phyloP scores from a whole-genome alignment of 2,329 filamentous ascomycete species.

The Leptographium lundbergii region DNA sequence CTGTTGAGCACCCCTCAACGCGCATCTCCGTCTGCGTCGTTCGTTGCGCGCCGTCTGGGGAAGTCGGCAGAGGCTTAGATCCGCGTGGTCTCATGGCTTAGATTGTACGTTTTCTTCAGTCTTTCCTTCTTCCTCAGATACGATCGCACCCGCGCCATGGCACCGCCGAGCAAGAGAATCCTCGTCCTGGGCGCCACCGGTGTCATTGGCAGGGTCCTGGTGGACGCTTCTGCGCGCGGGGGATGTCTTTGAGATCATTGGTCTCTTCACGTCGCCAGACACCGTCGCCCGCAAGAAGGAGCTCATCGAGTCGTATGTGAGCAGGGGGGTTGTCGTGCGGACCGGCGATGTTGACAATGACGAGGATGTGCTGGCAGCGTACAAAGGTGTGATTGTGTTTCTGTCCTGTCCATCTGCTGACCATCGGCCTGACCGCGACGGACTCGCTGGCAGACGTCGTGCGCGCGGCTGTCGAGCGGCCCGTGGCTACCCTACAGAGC shows the following conservation, averaged over 20 bases:
- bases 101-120: neutral
- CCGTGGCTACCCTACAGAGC: slow-evolving; percentile 6
- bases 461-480: slow-evolving; percentile 1
- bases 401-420: neutral
- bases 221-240: slow-evolving; percentile 19
- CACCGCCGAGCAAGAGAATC: slow-evolving; percentile 7
- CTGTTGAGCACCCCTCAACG: neutral
- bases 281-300: slow-evolving; percentile 4
- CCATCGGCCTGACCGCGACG: slow-evolving; percentile 23
- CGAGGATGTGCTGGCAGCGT: slow-evolving; percentile 3
- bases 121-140: neutral
- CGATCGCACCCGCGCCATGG: neutral
- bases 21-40: neutral
- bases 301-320: neutral
- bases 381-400: slow-evolving; percentile 1
- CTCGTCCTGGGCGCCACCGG: slow-evolving; percentile 22
- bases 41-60: neutral
- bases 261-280: slow-evolving; percentile 34
- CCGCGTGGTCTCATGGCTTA: neutral
- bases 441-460: slow-evolving; percentile 8
- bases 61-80: neutral
- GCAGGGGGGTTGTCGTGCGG: slow-evolving; percentile 1
- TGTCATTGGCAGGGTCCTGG: slow-evolving; percentile 22
- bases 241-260: slow-evolving; percentile 20
- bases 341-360: slow-evolving; percentile 6